phyloP scores from a whole-genome alignment of 768 basidiomycete genomes.

The Baorangia bicolor region DNA sequence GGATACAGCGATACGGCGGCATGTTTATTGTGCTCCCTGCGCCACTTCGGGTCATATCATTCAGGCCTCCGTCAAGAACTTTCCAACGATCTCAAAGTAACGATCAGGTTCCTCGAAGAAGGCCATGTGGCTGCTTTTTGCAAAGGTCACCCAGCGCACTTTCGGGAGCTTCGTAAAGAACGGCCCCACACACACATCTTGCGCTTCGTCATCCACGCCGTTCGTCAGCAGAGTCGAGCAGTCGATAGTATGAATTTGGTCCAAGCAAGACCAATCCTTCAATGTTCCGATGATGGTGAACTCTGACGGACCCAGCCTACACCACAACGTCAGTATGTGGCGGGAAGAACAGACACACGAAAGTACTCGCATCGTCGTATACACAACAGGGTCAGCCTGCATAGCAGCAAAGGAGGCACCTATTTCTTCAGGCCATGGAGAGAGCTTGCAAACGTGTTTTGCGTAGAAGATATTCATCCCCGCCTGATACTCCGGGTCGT shows the following conservation, averaged over 20 bases:
- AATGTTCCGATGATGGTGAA: constrained; percentile 41
- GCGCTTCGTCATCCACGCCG: no score
- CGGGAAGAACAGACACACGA: not conserved
- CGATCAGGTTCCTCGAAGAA: constrained; percentile 14
- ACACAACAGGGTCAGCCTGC: constrained; percentile 34
- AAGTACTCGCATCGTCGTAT: constrained; percentile 32
- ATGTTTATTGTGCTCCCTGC: not conserved
- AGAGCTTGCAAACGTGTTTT: constrained; percentile 35
- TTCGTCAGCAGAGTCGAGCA: constrained; percentile 41
- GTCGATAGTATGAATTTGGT: constrained; percentile 40
- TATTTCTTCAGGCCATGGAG: constrained; percentile 37
- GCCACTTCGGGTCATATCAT: not conserved
- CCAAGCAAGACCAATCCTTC: constrained; percentile 47
- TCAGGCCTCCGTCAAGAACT: constrained; percentile 9
- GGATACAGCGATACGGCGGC: not conserved
- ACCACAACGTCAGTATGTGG: not conserved
- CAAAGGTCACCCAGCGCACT: no score
- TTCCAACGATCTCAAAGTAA: constrained; percentile 18
- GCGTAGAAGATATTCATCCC: constrained; percentile 30
- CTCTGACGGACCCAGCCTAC: constrained; percentile 29
- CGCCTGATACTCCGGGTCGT: constrained; percentile 33
- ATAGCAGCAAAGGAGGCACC: constrained; percentile 23
- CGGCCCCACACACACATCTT: no score
- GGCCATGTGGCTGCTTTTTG: not conserved
- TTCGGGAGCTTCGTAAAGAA: constrained; percentile 24